Evolutionary conservation across 2,329 filamentous ascomycete species (phyloP).

Genomic region (Drechslera avenae): DNA sequence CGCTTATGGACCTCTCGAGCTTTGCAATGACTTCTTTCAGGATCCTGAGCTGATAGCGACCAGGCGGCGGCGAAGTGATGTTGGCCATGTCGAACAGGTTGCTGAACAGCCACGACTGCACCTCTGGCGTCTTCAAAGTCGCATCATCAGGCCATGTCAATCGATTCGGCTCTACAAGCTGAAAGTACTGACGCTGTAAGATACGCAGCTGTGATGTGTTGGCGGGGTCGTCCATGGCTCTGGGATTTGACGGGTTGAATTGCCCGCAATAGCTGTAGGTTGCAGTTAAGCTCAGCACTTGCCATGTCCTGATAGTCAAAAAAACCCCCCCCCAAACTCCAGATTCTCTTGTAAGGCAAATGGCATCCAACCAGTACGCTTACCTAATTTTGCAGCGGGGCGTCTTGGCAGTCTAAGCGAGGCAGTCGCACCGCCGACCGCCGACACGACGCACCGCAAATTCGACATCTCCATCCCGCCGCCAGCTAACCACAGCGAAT

Average conservation of each 20-base stretch:
- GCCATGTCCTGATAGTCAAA: too few relatives aligned
- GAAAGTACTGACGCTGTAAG: constrained; percentile 78
- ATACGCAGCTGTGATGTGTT: constrained; percentile 27
- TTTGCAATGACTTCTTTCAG: constrained; percentile 73
- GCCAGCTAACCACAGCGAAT: constrained; percentile 39
- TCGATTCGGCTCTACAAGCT: constrained; percentile 67
- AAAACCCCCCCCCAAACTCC: too few relatives aligned
- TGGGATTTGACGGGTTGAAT: background rate
- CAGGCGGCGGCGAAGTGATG: constrained; percentile 65
- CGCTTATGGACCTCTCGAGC: constrained; percentile 74
- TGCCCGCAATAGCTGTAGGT: too few relatives aligned
- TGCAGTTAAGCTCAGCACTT: too few relatives aligned
- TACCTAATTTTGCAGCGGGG: constrained; percentile 30
- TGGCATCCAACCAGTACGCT: constrained; percentile 7
- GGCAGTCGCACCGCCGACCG: constrained; percentile 17
- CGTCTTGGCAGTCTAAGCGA: constrained; percentile 20
- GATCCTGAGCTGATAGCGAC: constrained; percentile 71
- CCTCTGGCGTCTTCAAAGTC: constrained; percentile 62
- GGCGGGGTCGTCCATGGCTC: constrained; percentile 20
- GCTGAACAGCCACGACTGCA: constrained; percentile 70
- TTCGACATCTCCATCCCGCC: constrained; percentile 41
- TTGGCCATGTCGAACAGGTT: constrained; percentile 68
- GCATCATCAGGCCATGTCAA: constrained; percentile 67
- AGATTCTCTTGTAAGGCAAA: background rate
- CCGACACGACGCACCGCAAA: constrained; percentile 22